Conservation (phyloP, 108 stramenopile species). For the Pelagomonas calceolata region DNA sequence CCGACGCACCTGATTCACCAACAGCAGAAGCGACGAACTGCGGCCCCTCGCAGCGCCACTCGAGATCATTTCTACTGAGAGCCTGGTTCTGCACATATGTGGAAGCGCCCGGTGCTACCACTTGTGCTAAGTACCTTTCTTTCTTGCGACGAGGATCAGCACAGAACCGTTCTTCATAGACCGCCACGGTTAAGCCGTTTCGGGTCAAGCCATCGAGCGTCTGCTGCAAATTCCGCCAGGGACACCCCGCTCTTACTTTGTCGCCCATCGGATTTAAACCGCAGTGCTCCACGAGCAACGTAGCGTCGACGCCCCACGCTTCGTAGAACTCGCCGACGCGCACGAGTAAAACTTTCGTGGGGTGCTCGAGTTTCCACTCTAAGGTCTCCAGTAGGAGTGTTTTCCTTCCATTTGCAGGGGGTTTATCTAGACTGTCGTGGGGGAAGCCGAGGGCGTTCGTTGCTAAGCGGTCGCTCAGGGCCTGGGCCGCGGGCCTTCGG, state of each 20-base stretch:
- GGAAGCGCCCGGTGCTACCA: constrained; percentile 75
- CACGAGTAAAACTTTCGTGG: constrained; percentile 45
- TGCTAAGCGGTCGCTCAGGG: too few species aligned
- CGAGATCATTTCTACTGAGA: constrained; percentile 31
- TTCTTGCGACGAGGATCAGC: too few species aligned
- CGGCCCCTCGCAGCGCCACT: too few species aligned
- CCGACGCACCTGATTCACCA: too few species aligned
- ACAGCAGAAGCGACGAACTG: too few species aligned
- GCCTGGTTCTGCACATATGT: constrained; percentile 72
- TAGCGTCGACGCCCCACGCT: constrained; percentile 83
- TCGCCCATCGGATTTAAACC: constrained; percentile 91
- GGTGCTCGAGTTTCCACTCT: too few species aligned
- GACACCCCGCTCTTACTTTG: constrained; percentile 83
- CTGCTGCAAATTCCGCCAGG: constrained; percentile 67
- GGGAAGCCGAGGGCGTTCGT: too few species aligned
- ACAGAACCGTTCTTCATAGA: constrained; percentile 84
- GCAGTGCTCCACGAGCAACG: constrained; percentile 79
- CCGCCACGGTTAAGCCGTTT: constrained; percentile 73
- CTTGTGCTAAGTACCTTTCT: constrained; percentile 57
- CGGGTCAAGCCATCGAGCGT: constrained; percentile 71
- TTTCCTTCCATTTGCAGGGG: too few species aligned
- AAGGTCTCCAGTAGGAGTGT: too few species aligned
- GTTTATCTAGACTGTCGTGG: too few species aligned
- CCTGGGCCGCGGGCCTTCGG: too few species aligned
- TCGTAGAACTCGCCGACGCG: constrained; percentile 95